phyloP scores from a whole-genome alignment of 345 rosid species.

The Dipteronia dyeriana region DNA sequence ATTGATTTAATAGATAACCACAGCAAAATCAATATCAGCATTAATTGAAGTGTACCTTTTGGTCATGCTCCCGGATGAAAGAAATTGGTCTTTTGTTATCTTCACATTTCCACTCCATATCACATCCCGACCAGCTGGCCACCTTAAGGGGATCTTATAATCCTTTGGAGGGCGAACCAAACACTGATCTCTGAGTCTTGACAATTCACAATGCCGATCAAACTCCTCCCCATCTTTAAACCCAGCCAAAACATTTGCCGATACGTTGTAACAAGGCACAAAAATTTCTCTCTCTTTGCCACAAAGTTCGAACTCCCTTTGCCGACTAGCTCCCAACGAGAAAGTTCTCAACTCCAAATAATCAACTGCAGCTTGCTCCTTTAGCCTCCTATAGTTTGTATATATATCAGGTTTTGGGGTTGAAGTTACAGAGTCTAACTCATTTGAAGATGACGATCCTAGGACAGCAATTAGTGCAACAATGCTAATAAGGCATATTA shows the following conservation, averaged over 20 bases:
- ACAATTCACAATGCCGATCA: conserved; percentile 85
- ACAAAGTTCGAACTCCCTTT: conserved; percentile 68
- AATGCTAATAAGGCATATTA: conserved; percentile 62
- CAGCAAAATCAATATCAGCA: conserved; percentile 19
- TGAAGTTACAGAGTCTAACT: conserved; percentile 50
- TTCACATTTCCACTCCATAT: conserved; percentile 97
- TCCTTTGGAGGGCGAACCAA: conserved; percentile 92
- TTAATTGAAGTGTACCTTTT: conserved; percentile 55
- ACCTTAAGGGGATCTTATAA: conserved; percentile 85
- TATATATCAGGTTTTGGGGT: conserved; percentile 53
- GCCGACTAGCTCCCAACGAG: conserved; percentile 50
- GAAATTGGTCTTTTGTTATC: conserved; percentile 95
- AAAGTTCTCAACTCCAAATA: conserved; percentile 75
- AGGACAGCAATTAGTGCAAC: conserved; percentile 68
- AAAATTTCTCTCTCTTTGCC: conserved; percentile 87
- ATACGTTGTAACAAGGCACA: conserved; percentile 88
- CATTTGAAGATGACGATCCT: conserved; percentile 63
- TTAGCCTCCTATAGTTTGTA: conserved; percentile 78
- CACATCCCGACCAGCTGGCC: conserved; percentile 96
- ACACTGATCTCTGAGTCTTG: conserved; percentile 54
- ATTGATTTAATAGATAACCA: conserved; percentile 7
- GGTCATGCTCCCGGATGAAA: conserved; percentile 95
- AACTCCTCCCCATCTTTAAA: conserved; percentile 83
- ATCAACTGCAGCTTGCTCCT: conserved; percentile 90
- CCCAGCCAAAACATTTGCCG: conserved; percentile 72